These are phyloP conservation scores for Juncus inflexus DNA, from an alignment of 176 grass and related monocot genomes.

Conservation along the genomic window DNA sequence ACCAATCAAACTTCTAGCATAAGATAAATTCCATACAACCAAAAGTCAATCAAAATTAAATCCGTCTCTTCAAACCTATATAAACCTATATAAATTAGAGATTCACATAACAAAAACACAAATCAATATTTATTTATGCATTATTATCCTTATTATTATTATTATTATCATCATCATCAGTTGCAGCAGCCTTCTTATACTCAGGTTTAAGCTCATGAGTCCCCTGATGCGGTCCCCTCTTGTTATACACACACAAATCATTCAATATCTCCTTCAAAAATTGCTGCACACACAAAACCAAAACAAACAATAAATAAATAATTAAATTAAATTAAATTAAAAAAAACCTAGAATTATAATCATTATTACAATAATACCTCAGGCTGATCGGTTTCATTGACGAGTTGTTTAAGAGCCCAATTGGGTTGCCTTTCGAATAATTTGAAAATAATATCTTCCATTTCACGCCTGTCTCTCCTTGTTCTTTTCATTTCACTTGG, in stretches of 20 bases:
- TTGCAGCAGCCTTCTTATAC: constrained; percentile 71
- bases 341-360: too few species aligned
- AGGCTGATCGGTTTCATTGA: constrained; percentile 88
- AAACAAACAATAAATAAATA: constrained; percentile 16
- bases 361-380: constrained; percentile 39
- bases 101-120: too few species aligned
- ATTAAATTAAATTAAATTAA: not conserved
- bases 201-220: constrained; percentile 88
- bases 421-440: constrained; percentile 90
- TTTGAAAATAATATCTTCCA: constrained; percentile 96
- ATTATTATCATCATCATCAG: constrained; percentile 27
- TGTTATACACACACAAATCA: constrained; percentile 81
- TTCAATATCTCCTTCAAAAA: constrained; percentile 93
- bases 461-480: constrained; percentile 67
- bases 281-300: constrained; percentile 48
- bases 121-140: not conserved
- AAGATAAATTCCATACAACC: too few species aligned
- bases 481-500: constrained; percentile 77
- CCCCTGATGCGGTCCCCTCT: constrained; percentile 88
- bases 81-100: too few species aligned
- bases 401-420: constrained; percentile 85
- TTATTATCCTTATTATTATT: constrained; percentile 12
- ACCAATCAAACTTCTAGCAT: too few species aligned
- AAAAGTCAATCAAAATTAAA: too few species aligned
- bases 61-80: too few species aligned